These are phyloP conservation scores for Xylariaceae sp. DNA, from an alignment of 2,329 filamentous ascomycete species.

Conservation along the genomic window DNA sequence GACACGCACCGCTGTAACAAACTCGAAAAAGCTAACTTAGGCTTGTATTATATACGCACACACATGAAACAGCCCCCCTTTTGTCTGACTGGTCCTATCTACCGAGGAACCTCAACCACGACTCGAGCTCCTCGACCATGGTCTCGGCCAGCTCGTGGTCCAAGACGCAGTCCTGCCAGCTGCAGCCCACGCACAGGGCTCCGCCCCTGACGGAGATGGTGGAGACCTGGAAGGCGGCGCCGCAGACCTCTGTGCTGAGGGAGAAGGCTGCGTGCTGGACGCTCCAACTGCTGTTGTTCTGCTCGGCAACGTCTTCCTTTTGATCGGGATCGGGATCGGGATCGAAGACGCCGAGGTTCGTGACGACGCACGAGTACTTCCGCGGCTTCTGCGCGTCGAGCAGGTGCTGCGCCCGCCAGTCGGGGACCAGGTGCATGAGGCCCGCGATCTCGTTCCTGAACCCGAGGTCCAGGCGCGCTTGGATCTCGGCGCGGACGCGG, in stretches of 20 bases:
- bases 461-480: constrained; percentile 22
- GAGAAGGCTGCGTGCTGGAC: constrained; percentile 18
- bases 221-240: constrained; percentile 17
- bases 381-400: constrained; percentile 26
- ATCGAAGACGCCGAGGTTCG: constrained; percentile 33
- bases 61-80: no score
- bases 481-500: constrained; percentile 27
- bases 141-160: constrained; percentile 16
- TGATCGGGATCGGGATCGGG: no score
- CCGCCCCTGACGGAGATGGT: constrained; percentile 16
- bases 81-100: no score
- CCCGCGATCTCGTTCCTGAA: constrained; percentile 31
- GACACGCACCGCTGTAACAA: no score
- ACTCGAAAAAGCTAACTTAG: no score
- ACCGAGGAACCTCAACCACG: constrained; percentile 16
- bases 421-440: constrained; percentile 29
- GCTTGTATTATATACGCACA: no score
- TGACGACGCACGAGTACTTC: constrained; percentile 31
- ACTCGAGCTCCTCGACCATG: constrained; percentile 19
- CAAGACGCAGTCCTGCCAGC: constrained; percentile 24
- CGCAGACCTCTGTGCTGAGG: constrained; percentile 18
- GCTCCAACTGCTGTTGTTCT: no score
- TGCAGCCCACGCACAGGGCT: constrained; percentile 18
- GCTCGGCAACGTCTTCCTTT: no score
- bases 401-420: constrained; percentile 31